Base-by-base conservation (phyloP, 2,329 filamentous ascomycete genomes). In the Teratosphaeria viscida region DNA sequence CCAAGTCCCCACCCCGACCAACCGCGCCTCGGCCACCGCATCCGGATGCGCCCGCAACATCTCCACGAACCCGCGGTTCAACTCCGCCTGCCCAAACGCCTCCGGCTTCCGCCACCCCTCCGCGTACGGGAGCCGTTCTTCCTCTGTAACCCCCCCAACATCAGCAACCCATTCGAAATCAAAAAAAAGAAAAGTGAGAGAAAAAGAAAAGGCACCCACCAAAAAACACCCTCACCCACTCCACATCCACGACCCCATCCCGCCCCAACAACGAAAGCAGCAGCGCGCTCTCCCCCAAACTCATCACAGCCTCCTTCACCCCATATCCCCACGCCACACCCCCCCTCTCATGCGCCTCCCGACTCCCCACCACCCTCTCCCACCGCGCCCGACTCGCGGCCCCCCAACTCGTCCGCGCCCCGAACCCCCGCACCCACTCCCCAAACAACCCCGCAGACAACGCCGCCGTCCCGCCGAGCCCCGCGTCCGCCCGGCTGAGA, bases 251-350 rank as follows among this genome's bases (percentile, higher is more conserved):
- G 26, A 65, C 62, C 8, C 69, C 71, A 14, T 68, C 67, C 54
- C 69, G 61, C 32, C 67, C 67, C 63, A 74, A 66, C 1, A 67
- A 65, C 16, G 64, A 66, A 16, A 72, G 57, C 53, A 70, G 73
- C 2, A 73, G 56, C 1, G 68, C 70, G 0, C 69, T 73, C 63
- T 74, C 71, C 27, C 68, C 69, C 56, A 69, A 71, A n/a, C 66
- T 67, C 34, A 72, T 63, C 32, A 72, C 56, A 47, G 69, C 66
- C 53, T 73, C 66, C 27, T 64, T 63, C 4, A 67, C 64, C 19
- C 67, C 67, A 52, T 70, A 73, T 1, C 63, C 65, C 60, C 72
- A 71, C 16, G 5, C 16, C 43, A 10, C 8, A 16, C 43, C 43
- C 43, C 8, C 43, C 43, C 43, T 49, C 16, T 23, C 66, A 60